Base-by-base conservation (phyloP, 164 flowering plant genomes). In the Kalanchoe fedtschenkoi region DNA sequence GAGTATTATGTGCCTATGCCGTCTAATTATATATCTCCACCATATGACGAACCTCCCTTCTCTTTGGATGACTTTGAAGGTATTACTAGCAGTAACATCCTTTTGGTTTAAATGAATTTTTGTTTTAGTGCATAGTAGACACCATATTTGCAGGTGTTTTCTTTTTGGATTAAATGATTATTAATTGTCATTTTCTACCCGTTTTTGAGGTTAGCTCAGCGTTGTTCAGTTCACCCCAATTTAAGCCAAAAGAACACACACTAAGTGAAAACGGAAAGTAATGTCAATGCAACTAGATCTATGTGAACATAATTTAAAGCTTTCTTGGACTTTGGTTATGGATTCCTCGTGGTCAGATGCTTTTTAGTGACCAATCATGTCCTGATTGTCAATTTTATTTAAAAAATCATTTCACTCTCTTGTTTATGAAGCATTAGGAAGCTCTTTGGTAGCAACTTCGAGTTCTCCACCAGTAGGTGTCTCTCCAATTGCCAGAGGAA, bases 1-100 rank as follows among this genome's bases (percentile, higher is more conserved):
- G 66, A 72, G 29, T 64, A 69, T 68, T 69, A 66, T 65, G 43
- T 67, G 46, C 74, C 76, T 34, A 46, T 76, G 24, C 62, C 68
- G 22, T 66, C 65, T 62, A 68, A 72, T 60, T 66, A 15, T 69
- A 67, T 21, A 64, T 75, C 34, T 75, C 32, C 61, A 16, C 32
- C 61, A 70, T 68, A 41, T 39, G 61, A 59, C 19, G 24, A 72
- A 37, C 80, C 91, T 22, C 54, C 75, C 16, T 88, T 86, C 67
- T 87, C 97, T 64, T 74, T 81, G 77, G 97, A 95, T 65, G 99
- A 95, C 62, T 95, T 95, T 78, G 88, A 85, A 81, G 97, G 96
- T 87, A 80, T 5, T 47, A 22, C 55, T 30, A 9, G 30, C 26
- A 16, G 21, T 47, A 0, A 47, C 26, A 1, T 24, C 19, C 26